A percentile compares a stretch with the other conserved stretches of the same genome.
Evolutionary conservation across 2,329 filamentous ascomycete genomes (phyloP).

Genomic region (Xylariaceae sp.): DNA sequence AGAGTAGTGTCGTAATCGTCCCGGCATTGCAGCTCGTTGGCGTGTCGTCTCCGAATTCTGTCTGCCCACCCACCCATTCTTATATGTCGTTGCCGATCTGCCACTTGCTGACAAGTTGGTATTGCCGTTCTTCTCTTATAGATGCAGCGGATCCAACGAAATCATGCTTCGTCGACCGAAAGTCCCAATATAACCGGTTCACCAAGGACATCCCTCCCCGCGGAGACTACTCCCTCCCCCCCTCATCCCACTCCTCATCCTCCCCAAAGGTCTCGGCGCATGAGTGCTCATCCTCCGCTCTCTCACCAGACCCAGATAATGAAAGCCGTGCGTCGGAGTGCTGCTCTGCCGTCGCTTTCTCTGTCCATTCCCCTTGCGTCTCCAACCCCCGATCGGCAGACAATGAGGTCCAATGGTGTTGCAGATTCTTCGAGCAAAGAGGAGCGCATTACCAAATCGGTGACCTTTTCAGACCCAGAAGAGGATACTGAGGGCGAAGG

Average conservation of each 20-base stretch:
- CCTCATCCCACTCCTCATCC: constrained; percentile 19
- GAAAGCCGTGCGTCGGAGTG: constrained; percentile 30
- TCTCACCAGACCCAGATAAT: constrained; percentile 33
- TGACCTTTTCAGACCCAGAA: constrained; percentile 36
- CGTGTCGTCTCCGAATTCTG: constrained; percentile 12
- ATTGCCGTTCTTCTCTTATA: constrained; percentile 28
- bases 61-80: constrained; percentile 8
- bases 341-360: constrained; percentile 31
- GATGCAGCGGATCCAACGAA: constrained; percentile 35
- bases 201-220: constrained; percentile 28
- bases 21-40: constrained; percentile 26
- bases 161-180: constrained; percentile 25
- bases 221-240: constrained; percentile 18
- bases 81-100: constrained; percentile 17
- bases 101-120: constrained; percentile 23
- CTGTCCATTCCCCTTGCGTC: constrained; percentile 27
- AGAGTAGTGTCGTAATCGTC: not conserved
- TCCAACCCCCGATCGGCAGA: constrained; percentile 20
- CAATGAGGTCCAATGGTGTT: constrained; percentile 16
- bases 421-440: constrained; percentile 18
- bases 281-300: constrained; percentile 30
- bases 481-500: constrained; percentile 28
- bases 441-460: constrained; percentile 35
- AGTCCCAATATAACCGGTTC: constrained; percentile 14
- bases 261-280: constrained; percentile 29